phyloP scores from a whole-genome alignment of 2,329 filamentous ascomycete species.

The Xylariaceae sp. region DNA sequence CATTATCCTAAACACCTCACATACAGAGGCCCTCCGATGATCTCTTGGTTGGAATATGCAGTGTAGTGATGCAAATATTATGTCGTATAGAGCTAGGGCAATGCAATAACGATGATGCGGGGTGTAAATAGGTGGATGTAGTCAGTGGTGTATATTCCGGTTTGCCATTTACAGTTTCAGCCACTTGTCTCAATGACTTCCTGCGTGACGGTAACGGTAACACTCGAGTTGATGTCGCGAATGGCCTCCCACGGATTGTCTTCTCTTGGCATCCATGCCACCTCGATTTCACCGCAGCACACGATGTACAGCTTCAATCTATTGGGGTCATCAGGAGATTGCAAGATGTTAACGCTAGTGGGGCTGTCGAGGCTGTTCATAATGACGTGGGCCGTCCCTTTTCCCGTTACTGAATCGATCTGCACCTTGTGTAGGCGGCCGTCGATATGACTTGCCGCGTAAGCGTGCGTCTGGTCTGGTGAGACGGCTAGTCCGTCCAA shows the following conservation, averaged over 20 bases:
- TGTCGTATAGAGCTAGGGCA: conserved; percentile 10
- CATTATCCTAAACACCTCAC: too few relatives aligned
- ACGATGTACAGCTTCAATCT: conserved; percentile 39
- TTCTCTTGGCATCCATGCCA: conserved; percentile 40
- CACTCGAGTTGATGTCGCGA: conserved; percentile 36
- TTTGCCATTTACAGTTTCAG: not conserved
- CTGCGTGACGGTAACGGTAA: conserved; percentile 30
- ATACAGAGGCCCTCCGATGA: conserved; percentile 12
- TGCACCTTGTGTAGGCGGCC: conserved; percentile 37
- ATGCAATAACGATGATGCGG: conserved; percentile 8
- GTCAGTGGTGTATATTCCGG: conserved; percentile 5
- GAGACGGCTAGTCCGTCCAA: conserved; percentile 40
- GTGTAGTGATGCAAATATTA: conserved; percentile 4
- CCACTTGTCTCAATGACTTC: conserved; percentile 23
- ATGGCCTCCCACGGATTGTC: conserved; percentile 38
- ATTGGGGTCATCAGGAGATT: conserved; percentile 15
- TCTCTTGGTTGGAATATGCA: not conserved
- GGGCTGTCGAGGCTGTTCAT: conserved; percentile 40
- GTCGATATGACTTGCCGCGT: conserved; percentile 39
- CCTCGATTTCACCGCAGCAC: conserved; percentile 42
- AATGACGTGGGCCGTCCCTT: conserved; percentile 29
- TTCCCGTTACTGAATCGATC: conserved; percentile 33
- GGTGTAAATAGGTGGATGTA: conserved; percentile 2
- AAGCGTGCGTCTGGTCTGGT: conserved; percentile 33
- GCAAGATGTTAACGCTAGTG: conserved; percentile 36